Base-by-base conservation (phyloP, 495 filamentous ascomycete genomes). In the Trichoderma asperelloides region DNA sequence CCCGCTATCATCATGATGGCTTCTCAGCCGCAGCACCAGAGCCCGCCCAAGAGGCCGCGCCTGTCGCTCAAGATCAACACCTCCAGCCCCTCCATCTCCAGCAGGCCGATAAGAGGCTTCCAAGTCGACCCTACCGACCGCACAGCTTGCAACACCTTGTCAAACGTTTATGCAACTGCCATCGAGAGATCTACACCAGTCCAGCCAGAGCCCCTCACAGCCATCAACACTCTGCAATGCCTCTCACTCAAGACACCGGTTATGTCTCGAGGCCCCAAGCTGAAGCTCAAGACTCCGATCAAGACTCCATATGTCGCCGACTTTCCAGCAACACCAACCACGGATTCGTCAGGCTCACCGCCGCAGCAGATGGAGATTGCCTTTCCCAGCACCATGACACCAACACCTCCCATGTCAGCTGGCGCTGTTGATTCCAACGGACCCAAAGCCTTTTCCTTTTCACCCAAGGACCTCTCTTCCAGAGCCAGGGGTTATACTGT, bases 61-160 rank as follows among this genome's bases (percentile, higher is more conserved):
- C 82, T 96, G 70, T 90, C 89, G 65, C 85, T 96, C 43, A 89
- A 96, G 78, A 96, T 92, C 63, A 81, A 76, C 67, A 73, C 74
- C 66, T 69, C 74, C 60, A 73, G 73, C 21, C 25, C 55, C 41
- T 69, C 71, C 63, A 73, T 70, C 30, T 62, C 75, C 12, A 74
- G 68, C 55, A 73, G 76, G 63, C 72, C 76, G 8, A 70, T 75
- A 62, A 77, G 75, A 64, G 69, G 68, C 18, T 71, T 76, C 18
- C 72, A 73, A 62, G 74, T 87, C 2, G 82, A 89, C 49, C 80
- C 89, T 21, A 85, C 84, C 39, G 93, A 91, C 9, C 90, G 91
- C 7, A 95, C 91, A 5, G 78, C 87, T 27, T 89, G 90, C 74
- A 96, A 94, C 74, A 96, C 91, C 43, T 88, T 92, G 70, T 87